phyloP scores from a whole-genome alignment of 2,329 filamentous ascomycete species.

The Claviceps spartinae region DNA sequence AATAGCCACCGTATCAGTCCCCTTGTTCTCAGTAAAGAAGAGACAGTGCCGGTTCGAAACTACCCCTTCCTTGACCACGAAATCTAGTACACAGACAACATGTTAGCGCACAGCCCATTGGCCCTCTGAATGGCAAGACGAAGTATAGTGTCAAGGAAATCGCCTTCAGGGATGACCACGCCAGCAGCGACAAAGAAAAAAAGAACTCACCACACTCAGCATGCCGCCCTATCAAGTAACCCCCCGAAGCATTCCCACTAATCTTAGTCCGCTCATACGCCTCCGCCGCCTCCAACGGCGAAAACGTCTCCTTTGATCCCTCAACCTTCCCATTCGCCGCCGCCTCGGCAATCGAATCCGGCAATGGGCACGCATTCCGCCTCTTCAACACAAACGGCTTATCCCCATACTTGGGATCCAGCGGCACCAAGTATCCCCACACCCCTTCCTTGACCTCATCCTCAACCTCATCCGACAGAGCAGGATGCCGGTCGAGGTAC shows the following conservation, averaged over 20 bases:
- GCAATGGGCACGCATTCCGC: constrained; percentile 53
- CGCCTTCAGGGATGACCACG: neutral
- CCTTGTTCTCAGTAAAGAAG: constrained; percentile 49
- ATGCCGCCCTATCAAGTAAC: constrained; percentile 86
- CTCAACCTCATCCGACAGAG: constrained; percentile 67
- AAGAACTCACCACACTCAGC: constrained; percentile 69
- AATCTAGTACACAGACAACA: constrained; percentile 31
- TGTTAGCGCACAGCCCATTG: neutral
- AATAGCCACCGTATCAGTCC: constrained; percentile 51
- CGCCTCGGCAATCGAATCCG: constrained; percentile 27
- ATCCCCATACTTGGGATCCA: constrained; percentile 55
- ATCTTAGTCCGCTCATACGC: constrained; percentile 49
- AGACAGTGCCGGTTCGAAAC: constrained; percentile 80
- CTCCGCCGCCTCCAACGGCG: constrained; percentile 40
- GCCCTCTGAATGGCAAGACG: too few relatives aligned
- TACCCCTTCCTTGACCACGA: constrained; percentile 60
- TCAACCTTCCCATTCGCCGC: constrained; percentile 24
- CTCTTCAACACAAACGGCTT: constrained; percentile 61
- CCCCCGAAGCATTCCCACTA: constrained; percentile 53
- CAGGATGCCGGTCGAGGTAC: constrained; percentile 57
- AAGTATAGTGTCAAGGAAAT: too few relatives aligned
- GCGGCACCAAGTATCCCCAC: constrained; percentile 87
- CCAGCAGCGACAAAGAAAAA: neutral
- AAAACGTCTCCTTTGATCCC: constrained; percentile 27
- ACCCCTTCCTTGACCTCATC: constrained; percentile 76